Base-by-base conservation (phyloP, 352 stramenopile genomes). In the Phytophthora cajani region DNA sequence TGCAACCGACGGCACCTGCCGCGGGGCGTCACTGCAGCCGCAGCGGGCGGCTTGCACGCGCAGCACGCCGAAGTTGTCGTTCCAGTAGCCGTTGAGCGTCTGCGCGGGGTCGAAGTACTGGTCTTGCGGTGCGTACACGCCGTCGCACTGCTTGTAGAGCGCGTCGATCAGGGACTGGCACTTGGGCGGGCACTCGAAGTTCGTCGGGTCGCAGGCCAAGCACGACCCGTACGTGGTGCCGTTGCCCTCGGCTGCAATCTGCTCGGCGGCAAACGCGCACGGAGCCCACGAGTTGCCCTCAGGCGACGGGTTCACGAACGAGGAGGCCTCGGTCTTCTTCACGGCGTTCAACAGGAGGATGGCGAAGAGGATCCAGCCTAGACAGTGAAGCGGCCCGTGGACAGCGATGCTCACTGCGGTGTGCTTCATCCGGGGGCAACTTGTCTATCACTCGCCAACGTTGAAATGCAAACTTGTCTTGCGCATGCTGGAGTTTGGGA, bases 101-200 rank as follows among this genome's bases (percentile, higher is more conserved):
- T 78, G 62, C 0, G 80, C 75, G 1, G 83, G 80, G 58, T 93
- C 83, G 71, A 93, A 93, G 46, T 77, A 86, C 30, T 73, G 59
- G 61, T 90, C 83, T 42, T 89, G 83, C 0, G 85, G 83, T 6
- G 85, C 71, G 56, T 84, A 88, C 1, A 93, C 85, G 10, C 70
- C 74, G 66, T 90, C 79, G 65, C 85, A 93, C 51, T 89, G 65
- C 57, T 81, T 58, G 77, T 91, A 93, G 44, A 91, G 67, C 36
- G 85, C 80, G 55, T 90, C 62, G 52, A 93, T 84, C n/a, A 93
- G 80, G 51, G 83, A 60, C 53, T 93, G 85, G 69, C 85, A 93
- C 69, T 90, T 91, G 51, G 82, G 64, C 17, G 83, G 83, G 56
- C 85, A 93, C 46, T 66, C 72, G 33, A 79, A 80, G 16, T 66